A percentile compares a stretch with the other conserved stretches of the same genome.
Conservation (phyloP, 345 rosid species). For the Turritis glabra region DNA sequence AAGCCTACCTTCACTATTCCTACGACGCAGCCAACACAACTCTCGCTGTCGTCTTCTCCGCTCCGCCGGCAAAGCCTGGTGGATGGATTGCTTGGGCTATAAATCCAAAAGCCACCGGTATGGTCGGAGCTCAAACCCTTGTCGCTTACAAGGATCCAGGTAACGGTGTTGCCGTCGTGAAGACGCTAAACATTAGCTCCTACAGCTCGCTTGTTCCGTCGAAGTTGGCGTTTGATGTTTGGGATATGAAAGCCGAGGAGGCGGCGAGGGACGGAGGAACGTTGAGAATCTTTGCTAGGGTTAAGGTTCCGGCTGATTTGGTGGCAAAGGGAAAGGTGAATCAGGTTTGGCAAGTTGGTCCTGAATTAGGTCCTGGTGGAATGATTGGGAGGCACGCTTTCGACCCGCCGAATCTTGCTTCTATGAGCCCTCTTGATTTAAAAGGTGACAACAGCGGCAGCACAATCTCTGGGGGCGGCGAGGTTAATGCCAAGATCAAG, state of each 20-base stretch:
- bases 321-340: slow-evolving; percentile 52
- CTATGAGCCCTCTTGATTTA: slow-evolving; percentile 46
- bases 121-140: slow-evolving; percentile 69
- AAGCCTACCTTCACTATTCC: slow-evolving; percentile 72
- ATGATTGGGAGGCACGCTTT: slow-evolving; percentile 39
- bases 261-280: slow-evolving; percentile 32
- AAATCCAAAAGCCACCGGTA: slow-evolving; percentile 64
- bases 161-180: slow-evolving; percentile 44
- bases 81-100: slow-evolving; percentile 87
- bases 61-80: slow-evolving; percentile 48
- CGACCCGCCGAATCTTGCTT: slow-evolving; percentile 32
- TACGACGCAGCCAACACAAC: slow-evolving; percentile 59
- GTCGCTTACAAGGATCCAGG: slow-evolving; percentile 47
- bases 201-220: slow-evolving; percentile 36
- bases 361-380: slow-evolving; percentile 34
- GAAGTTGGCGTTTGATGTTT: slow-evolving; percentile 61
- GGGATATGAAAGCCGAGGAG: slow-evolving; percentile 64
- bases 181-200: slow-evolving; percentile 46
- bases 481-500: slow-evolving; percentile 42
- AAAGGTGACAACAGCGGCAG: slow-evolving; percentile 26
- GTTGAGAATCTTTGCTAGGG: slow-evolving; percentile 55
- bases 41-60: slow-evolving; percentile 68
- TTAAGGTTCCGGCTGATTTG: slow-evolving; percentile 61
- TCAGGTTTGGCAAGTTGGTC: slow-evolving; percentile 91
- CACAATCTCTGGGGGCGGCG: slow-evolving; percentile 28